Conservation (phyloP, 1,284 basidiomycete species). For the Ceratobasidium papillatum region DNA sequence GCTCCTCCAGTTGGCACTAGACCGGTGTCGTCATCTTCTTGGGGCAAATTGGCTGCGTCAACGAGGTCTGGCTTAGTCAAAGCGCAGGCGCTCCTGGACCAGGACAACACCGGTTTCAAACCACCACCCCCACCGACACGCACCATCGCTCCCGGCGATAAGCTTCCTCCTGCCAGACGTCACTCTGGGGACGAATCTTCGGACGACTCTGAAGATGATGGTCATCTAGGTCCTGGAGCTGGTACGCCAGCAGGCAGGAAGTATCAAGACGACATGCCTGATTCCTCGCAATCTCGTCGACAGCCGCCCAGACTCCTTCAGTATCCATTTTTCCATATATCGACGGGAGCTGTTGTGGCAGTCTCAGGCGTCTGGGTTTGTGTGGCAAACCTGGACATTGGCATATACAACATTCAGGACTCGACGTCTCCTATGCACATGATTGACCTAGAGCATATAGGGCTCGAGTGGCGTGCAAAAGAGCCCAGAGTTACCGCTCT, state of each 20-base stretch:
- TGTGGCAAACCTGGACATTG: slow-evolving; percentile 70
- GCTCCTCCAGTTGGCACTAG: slow-evolving; percentile 20
- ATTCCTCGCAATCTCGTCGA: slow-evolving; percentile 81
- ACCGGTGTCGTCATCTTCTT: slow-evolving; percentile 14
- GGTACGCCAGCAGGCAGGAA: slow-evolving; percentile 48
- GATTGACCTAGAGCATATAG: slow-evolving; percentile 70
- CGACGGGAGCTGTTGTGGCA: slow-evolving; percentile 63
- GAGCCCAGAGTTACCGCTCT: slow-evolving; percentile 77
- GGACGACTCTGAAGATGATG: slow-evolving; percentile 37
- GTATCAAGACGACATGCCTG: slow-evolving; percentile 73
- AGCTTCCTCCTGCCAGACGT: slow-evolving; percentile 68
- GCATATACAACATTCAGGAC: slow-evolving; percentile 58
- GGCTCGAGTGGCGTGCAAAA: slow-evolving; percentile 62
- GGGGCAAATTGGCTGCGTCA: slow-evolving; percentile 19
- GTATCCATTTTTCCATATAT: slow-evolving; percentile 62
- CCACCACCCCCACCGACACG: slow-evolving; percentile 74
- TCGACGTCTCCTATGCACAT: slow-evolving; percentile 56
- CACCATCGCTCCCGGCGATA: slow-evolving; percentile 71
- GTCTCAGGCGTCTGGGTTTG: slow-evolving; percentile 71
- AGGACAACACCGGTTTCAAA: slow-evolving; percentile 14
- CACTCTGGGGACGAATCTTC: slow-evolving; percentile 59
- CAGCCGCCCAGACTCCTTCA: slow-evolving; percentile 69
- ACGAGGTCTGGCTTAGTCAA: slow-evolving; percentile 4
- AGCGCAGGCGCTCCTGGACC: neutral
- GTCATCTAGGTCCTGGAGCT: slow-evolving; percentile 47